These are phyloP conservation scores for Zoysia matrella DNA, from an alignment of 202 grass and related monocot species.

Conservation along the genomic window DNA sequence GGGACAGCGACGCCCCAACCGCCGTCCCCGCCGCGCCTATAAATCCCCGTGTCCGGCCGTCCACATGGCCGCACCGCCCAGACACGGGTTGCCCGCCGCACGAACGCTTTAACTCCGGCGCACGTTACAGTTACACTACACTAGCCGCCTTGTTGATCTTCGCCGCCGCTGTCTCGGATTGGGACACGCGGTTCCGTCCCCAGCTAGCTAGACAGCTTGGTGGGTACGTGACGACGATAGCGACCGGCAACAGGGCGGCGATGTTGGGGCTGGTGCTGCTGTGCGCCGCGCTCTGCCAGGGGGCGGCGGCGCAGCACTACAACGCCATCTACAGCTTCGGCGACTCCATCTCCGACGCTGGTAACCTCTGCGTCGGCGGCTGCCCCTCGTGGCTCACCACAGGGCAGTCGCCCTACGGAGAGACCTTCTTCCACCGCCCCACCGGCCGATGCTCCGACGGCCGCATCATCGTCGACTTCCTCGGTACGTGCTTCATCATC, in stretches of 20 bases:
- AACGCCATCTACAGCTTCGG: slow-evolving; percentile 94
- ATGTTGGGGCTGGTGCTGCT: not conserved
- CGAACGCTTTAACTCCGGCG: not conserved
- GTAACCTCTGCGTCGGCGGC: slow-evolving; percentile 80
- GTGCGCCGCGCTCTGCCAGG: slow-evolving; percentile 20
- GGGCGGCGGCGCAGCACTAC: slow-evolving; percentile 54
- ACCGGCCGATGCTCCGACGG: too few species aligned
- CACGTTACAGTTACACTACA: too few species aligned
- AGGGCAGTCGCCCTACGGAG: slow-evolving; percentile 73
- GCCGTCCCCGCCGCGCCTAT: slow-evolving; percentile 13
- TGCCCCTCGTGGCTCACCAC: slow-evolving; percentile 88
- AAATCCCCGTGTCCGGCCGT: slow-evolving; percentile 32
- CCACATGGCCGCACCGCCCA: slow-evolving; percentile 27
- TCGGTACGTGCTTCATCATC: slow-evolving; percentile 50
- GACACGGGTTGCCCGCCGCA: slow-evolving; percentile 18
- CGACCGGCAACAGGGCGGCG: not conserved
- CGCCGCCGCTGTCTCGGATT: not conserved
- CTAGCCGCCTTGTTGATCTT: too few species aligned
- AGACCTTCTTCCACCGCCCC: slow-evolving; percentile 73
- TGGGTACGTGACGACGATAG: not conserved
- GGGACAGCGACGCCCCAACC: slow-evolving; percentile 25
- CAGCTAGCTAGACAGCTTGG: not conserved
- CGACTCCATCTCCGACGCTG: slow-evolving; percentile 92
- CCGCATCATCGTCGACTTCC: slow-evolving; percentile 67
- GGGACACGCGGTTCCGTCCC: not conserved